A percentile compares a stretch with the other conserved stretches of the same genome.
These are phyloP conservation scores for Apiospora marii DNA, from an alignment of 2,329 filamentous ascomycete species.

Conservation along the genomic window DNA sequence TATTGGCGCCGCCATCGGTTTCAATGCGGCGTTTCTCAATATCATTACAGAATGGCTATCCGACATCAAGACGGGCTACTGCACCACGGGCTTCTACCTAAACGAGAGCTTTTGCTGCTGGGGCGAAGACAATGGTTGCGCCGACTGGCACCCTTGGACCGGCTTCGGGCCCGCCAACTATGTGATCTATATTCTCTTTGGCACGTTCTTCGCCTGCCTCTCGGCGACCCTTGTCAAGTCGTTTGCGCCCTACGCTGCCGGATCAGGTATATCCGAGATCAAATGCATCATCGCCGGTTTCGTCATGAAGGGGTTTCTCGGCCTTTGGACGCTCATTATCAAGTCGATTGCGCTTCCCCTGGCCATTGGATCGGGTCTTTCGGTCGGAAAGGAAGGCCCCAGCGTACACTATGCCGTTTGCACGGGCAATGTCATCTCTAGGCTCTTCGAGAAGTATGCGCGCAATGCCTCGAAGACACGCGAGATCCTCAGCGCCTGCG, in stretches of 20 bases:
- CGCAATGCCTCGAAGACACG: constrained; percentile 92
- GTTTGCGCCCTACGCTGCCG: constrained; percentile 95
- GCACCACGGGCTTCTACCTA: constrained; percentile 92
- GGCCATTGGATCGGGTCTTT: constrained; percentile 91
- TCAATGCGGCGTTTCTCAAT: constrained; percentile 92
- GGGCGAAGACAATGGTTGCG: constrained; percentile 89
- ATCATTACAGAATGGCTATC: constrained; percentile 97
- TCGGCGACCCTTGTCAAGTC: constrained; percentile 86
- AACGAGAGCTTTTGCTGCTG: constrained; percentile 99
- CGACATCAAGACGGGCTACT: constrained; percentile 96
- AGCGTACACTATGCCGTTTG: constrained; percentile 99
- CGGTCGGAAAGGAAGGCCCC: constrained; percentile 95
- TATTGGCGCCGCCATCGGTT: constrained; percentile 88
- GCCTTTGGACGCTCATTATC: constrained; percentile 89
- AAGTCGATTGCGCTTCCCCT: constrained; percentile 92
- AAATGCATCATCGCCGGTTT: constrained; percentile 99
- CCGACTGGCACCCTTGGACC: constrained; percentile 91
- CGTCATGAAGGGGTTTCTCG: constrained; percentile 98
- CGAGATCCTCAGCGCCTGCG: constrained; percentile 93
- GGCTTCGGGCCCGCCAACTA: constrained; percentile 82
- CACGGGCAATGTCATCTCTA: constrained; percentile 94
- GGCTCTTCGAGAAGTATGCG: constrained; percentile 91
- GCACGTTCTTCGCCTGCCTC: constrained; percentile 80
- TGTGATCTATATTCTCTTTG: constrained; percentile 85
- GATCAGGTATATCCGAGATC: constrained; percentile 97